phyloP scores from a whole-genome alignment of 148 eudicot genomes.

The Fallopia convolvulus region DNA sequence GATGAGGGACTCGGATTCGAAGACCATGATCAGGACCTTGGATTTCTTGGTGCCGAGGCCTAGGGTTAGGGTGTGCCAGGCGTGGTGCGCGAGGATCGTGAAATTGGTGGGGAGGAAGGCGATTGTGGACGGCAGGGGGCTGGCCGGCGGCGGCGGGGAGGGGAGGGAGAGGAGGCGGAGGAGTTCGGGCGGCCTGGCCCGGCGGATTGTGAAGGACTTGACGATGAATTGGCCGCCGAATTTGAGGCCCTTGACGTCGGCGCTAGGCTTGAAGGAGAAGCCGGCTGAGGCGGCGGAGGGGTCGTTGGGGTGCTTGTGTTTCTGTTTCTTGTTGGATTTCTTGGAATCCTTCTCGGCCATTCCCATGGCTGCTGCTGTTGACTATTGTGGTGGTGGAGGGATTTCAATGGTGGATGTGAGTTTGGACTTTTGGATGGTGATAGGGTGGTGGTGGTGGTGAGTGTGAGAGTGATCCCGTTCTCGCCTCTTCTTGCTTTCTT shows the following conservation, averaged over 20 bases:
- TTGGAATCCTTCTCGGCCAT: constrained; percentile 24
- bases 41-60: constrained; percentile 93
- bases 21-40: constrained; percentile 64
- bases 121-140: constrained; percentile 43
- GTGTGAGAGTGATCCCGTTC: too few relatives aligned
- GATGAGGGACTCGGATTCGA: constrained; percentile 39
- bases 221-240: constrained; percentile 90
- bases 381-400: too few relatives aligned
- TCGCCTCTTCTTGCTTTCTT: too few relatives aligned
- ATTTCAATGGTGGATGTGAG: too few relatives aligned
- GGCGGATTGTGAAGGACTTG: constrained; percentile 90
- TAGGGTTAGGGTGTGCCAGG: constrained; percentile 88
- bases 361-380: neutral
- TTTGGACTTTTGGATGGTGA: too few relatives aligned
- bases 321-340: constrained; percentile 54
- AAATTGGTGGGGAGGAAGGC: constrained; percentile 79
- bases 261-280: constrained; percentile 59
- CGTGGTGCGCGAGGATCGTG: constrained; percentile 91
- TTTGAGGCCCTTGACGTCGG: constrained; percentile 73
- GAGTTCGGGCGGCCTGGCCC: constrained; percentile 51
- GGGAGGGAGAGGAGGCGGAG: constrained; percentile 64
- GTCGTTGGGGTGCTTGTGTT: constrained; percentile 61
- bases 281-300: constrained; percentile 28
- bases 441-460: too few relatives aligned
- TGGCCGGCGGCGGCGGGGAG: neutral